Conservation (phyloP, 176 grass and related monocot genomes). For the Zoysia japonica region DNA sequence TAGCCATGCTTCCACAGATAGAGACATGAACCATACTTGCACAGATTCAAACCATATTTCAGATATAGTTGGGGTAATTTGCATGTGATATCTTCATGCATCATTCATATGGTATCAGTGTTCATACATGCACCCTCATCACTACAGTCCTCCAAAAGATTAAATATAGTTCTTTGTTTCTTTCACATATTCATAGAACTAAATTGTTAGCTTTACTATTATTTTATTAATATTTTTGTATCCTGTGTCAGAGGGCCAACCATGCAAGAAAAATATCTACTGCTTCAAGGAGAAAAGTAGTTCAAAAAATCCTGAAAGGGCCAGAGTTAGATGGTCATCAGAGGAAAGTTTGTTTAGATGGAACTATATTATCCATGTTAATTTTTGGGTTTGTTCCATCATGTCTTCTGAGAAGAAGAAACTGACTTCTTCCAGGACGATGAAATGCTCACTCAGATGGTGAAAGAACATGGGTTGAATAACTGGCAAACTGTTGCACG, state of each 20-base stretch:
- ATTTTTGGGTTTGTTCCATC: constrained; percentile 17
- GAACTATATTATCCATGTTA: not conserved
- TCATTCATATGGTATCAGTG: constrained; percentile 6
- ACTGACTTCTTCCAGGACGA: constrained; percentile 57
- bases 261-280: constrained; percentile 34
- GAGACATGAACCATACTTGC: not conserved
- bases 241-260: constrained; percentile 17
- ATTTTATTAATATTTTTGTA: not conserved
- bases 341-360: constrained; percentile 50
- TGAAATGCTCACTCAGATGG: constrained; percentile 60
- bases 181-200: constrained; percentile 29
- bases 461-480: constrained; percentile 52
- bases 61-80: not conserved
- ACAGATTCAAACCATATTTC: constrained; percentile 5
- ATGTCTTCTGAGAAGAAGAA: constrained; percentile 23
- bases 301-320: constrained; percentile 29
- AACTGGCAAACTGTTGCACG: constrained; percentile 56
- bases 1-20: not conserved
- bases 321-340: constrained; percentile 51
- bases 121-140: not conserved
- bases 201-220: constrained; percentile 20
- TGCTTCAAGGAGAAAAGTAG: constrained; percentile 26
- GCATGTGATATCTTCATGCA: constrained; percentile 26
- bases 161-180: constrained; percentile 17
- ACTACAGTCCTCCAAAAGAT: constrained; percentile 1